Base-by-base conservation (phyloP, 495 filamentous ascomycete species). In the Trichoderma gamsii region DNA sequence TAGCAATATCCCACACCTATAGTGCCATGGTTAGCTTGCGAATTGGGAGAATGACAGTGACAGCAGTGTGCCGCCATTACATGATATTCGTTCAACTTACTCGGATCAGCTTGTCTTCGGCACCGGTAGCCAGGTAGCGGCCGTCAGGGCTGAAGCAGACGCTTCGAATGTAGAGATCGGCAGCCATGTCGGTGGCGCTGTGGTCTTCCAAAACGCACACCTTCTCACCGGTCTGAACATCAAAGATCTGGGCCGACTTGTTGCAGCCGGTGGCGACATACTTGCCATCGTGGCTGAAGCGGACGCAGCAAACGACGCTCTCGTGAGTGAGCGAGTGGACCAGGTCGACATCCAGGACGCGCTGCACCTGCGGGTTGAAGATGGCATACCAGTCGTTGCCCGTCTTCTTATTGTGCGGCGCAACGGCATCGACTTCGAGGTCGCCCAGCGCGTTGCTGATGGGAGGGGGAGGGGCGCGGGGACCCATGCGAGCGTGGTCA, bases 61-160 rank as follows among this genome's bases (percentile, higher is more conserved):
- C 29, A 29, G 4, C 29, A 29, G 29, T 29, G 29, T 29, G 29
- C 29, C 29, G 29, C 29, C 29, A 1, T 29, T 29, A 29, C 1
- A 29, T 29, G 4, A 4, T 4, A 29, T 29, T 65, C 7, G 41
- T 12, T 5, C 67, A 46, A 44, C 90, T 81, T 83, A 93, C 92
- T 67, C 92, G 82, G 78, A 96, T 96, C 75, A 92, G 85, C 79
- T 96, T 96, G 78, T 96, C 92, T 73, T 96, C 92, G 8, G 92
- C 92, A 71, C 92, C 92, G 32, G 92, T 96, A 4, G 92, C 92
- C 35, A 96, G 86, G 67, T 90, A 96, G 77, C 90, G 89, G 61
- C 92, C 92, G 76, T 96, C 92, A 2, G 92, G 92, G 75, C 92
- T 95, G 81, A 96, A 96, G 78, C 92, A 96, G 41, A 96, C 92